Evolutionary conservation across 208 protist species (phyloP).

Genomic region (Leishmania guyanensis): DNA sequence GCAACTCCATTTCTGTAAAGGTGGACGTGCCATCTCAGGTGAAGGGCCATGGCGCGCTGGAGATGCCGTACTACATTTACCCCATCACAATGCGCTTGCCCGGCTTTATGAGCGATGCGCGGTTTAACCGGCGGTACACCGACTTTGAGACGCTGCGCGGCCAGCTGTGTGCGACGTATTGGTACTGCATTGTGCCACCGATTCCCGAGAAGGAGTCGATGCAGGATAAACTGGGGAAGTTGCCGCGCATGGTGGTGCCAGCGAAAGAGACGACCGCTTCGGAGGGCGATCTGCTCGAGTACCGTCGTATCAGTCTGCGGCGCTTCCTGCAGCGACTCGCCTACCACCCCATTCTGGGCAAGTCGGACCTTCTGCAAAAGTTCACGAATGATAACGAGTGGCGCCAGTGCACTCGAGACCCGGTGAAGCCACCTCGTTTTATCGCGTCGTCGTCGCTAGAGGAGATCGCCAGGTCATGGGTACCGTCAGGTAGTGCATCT

Average conservation of each 20-base stretch:
- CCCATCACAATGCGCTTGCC: constrained; percentile 55
- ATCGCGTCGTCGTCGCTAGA: constrained; percentile 35
- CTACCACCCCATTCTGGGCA: constrained; percentile 66
- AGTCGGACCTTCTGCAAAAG: constrained; percentile 55
- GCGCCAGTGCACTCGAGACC: constrained; percentile 52
- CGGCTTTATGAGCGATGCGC: constrained; percentile 31
- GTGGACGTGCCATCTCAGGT: constrained; percentile 43
- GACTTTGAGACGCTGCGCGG: constrained; percentile 88
- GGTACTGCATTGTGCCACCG: constrained; percentile 85
- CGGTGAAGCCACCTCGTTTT: constrained; percentile 38
- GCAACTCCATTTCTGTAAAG: constrained; percentile 31
- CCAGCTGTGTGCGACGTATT: constrained; percentile 62
- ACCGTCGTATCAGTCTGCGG: constrained; percentile 73
- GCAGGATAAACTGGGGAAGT: constrained; percentile 63
- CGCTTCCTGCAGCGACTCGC: constrained; percentile 82
- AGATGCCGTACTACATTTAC: constrained; percentile 85
- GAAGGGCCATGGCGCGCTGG: constrained; percentile 71
- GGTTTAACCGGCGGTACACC: constrained; percentile 77
- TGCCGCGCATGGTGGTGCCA: constrained; percentile 26
- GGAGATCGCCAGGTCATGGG: constrained; percentile 29
- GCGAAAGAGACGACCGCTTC: constrained; percentile 31
- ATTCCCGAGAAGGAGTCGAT: constrained; percentile 89
- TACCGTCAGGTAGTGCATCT: constrained; percentile 1
- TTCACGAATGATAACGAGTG: constrained; percentile 85
- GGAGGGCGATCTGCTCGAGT: constrained; percentile 56